These are phyloP conservation scores for Evansstolkia leycettana DNA, from an alignment of 495 filamentous ascomycete genomes.

Conservation along the genomic window DNA sequence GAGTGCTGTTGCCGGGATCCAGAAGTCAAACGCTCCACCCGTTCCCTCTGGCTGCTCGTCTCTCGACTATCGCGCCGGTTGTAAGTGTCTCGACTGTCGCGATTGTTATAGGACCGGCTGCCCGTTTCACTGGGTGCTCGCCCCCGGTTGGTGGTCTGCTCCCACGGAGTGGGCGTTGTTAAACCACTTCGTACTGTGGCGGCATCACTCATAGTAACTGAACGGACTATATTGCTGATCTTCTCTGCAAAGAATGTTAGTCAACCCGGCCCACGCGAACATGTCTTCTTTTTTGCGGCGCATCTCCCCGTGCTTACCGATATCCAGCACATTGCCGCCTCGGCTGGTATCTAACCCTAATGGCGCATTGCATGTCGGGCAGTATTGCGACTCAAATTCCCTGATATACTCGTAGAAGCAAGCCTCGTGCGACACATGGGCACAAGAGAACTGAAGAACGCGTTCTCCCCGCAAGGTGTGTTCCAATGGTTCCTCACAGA, in stretches of 20 bases:
- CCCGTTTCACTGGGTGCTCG: conserved; percentile 36
- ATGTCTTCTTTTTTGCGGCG: not conserved
- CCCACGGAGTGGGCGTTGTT: conserved; percentile 49
- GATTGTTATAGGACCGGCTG: conserved; percentile 21
- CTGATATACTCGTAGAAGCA: conserved; percentile 99
- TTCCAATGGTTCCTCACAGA: conserved; percentile 94
- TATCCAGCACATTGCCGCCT: conserved; percentile 87
- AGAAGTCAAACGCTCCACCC: conserved; percentile 47
- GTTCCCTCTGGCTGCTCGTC: conserved; percentile 33
- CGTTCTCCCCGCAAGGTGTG: conserved; percentile 92
- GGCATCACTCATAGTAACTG: conserved; percentile 57
- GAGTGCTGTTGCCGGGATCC: conserved; percentile 40
- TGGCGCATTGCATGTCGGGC: conserved; percentile 88
- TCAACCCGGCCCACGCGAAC: not conserved
- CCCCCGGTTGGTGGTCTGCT: conserved; percentile 34
- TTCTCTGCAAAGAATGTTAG: conserved; percentile 51
- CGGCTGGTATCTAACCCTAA: conserved; percentile 88
- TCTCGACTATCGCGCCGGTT: conserved; percentile 47
- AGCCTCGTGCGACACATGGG: conserved; percentile 92
- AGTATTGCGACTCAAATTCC: conserved; percentile 89
- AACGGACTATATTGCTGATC: conserved; percentile 87
- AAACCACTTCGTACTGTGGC: conserved; percentile 36
- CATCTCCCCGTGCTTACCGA: conserved; percentile 51
- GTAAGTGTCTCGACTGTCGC: conserved; percentile 29
- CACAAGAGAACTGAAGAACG: conserved; percentile 90